Conservation (phyloP, 768 basidiomycete species). For the Lyophyllum shimeji region DNA sequence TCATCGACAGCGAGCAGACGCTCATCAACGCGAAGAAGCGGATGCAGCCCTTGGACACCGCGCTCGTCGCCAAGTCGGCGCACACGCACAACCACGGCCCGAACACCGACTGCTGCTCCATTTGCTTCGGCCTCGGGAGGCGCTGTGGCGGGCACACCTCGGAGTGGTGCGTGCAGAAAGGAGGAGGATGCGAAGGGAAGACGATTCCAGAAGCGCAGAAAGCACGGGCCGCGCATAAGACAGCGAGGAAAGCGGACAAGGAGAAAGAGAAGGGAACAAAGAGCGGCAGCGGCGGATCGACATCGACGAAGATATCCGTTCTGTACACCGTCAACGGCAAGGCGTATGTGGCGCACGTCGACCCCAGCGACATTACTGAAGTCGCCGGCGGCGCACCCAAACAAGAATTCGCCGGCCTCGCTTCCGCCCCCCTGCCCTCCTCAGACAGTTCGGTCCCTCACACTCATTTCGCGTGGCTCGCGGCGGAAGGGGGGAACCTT, state of each 20-base stretch:
- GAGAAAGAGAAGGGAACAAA: neutral
- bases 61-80: neutral
- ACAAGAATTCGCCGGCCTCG: constrained; percentile 7
- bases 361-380: neutral
- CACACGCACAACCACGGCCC: neutral
- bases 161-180: constrained; percentile 18
- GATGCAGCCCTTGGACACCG: neutral
- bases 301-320: neutral
- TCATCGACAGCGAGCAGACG: constrained; percentile 1
- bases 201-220: constrained; percentile 11
- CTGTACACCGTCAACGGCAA: neutral
- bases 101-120: constrained; percentile 9
- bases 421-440: neutral
- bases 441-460: neutral
- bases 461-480: neutral
- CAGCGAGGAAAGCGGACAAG: neutral
- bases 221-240: constrained; percentile 3
- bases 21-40: neutral
- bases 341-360: neutral
- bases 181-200: constrained; percentile 23
- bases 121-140: constrained; percentile 5
- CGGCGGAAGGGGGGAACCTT: neutral
- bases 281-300: neutral
- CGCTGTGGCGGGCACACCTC: constrained; percentile 6
- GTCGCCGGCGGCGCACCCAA: neutral